Conservation (phyloP, 2,329 filamentous ascomycete species). For the Tothia fuscella region DNA sequence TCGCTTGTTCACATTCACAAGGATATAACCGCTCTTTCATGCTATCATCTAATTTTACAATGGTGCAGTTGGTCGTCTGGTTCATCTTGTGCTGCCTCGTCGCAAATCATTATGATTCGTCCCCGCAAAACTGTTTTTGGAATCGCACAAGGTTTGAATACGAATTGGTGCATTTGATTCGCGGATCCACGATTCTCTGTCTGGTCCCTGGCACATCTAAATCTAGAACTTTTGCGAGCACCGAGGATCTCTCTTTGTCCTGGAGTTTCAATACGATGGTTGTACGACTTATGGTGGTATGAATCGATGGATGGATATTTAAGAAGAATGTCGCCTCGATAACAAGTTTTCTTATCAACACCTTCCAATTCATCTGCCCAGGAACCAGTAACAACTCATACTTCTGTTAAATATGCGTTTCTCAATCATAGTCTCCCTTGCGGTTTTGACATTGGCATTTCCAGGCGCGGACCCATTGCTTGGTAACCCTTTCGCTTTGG, state of each 20-base stretch:
- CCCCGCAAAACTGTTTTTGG: too few relatives aligned
- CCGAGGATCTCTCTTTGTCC: background rate
- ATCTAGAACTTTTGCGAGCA: background rate
- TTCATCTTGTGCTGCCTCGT: too few relatives aligned
- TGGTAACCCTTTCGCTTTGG: background rate
- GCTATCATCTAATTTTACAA: too few relatives aligned
- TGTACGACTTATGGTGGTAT: background rate
- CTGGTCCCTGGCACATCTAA: background rate
- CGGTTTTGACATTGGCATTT: background rate
- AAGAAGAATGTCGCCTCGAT: background rate
- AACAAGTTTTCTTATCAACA: too few relatives aligned
- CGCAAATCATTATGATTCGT: too few relatives aligned
- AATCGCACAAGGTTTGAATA: too few relatives aligned
- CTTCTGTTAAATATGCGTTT: background rate
- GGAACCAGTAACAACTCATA: too few relatives aligned
- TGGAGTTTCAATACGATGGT: too few relatives aligned
- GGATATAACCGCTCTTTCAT: too few relatives aligned
- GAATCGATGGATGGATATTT: background rate
- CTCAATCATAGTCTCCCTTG: background rate
- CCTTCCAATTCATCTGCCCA: background rate
- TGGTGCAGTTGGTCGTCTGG: too few relatives aligned
- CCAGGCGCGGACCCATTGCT: conserved; percentile 1
- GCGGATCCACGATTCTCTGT: background rate
- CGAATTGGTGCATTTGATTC: background rate
- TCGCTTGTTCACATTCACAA: too few relatives aligned